A percentile compares a stretch with the other conserved stretches of the same genome.
These are phyloP conservation scores for Aegilops longissima DNA, from an alignment of 176 grass and related monocot genomes.

Conservation along the genomic window DNA sequence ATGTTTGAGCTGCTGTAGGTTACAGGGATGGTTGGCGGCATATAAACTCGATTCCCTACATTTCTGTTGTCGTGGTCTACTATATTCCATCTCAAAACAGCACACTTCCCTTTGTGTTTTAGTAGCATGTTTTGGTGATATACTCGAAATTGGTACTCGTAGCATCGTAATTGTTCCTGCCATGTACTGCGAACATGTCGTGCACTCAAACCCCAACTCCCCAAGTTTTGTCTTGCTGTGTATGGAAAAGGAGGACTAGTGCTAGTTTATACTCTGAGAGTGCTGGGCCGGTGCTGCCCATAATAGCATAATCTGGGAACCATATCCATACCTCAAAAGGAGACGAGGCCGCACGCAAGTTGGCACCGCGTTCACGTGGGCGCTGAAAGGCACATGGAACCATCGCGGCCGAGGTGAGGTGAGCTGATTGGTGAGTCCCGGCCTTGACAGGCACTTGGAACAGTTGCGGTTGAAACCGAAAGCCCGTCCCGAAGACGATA, in stretches of 20 bases:
- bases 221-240: not conserved
- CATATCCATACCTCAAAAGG: slow-evolving; percentile 22
- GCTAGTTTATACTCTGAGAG: not conserved
- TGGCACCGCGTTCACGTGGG: slow-evolving; percentile 17
- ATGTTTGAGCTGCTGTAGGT: not conserved
- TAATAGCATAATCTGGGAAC: not conserved
- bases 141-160: too few relatives aligned
- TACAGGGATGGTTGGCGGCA: not conserved
- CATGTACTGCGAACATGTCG: not conserved
- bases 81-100: not conserved
- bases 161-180: not conserved
- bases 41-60: too few relatives aligned
- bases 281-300: not conserved
- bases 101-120: too few relatives aligned
- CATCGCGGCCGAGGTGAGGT: not conserved
- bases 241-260: not conserved
- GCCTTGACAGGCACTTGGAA: slow-evolving; percentile 1
- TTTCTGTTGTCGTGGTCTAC: too few relatives aligned
- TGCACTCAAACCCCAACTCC: not conserved
- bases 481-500: slow-evolving; percentile 10
- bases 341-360: not conserved
- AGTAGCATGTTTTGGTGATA: too few relatives aligned
- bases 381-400: slow-evolving; percentile 17
- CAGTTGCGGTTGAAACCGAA: slow-evolving; percentile 13
- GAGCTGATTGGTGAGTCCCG: not conserved